Evolutionary conservation across 176 grass and related monocot species (phyloP).

Genomic region (Oryza officinalis): DNA sequence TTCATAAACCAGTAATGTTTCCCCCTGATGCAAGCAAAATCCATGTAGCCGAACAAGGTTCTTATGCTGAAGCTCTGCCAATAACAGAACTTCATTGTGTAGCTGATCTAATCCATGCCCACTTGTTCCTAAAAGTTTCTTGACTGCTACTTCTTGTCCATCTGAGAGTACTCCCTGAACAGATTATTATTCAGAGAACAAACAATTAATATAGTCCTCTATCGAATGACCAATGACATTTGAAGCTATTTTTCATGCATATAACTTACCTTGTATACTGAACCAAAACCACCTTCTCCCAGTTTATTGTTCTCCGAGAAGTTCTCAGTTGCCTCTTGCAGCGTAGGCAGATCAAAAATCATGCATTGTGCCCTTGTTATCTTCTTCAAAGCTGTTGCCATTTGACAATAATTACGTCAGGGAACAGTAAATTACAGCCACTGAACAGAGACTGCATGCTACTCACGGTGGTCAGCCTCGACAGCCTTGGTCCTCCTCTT

Average conservation of each 20-base stretch:
- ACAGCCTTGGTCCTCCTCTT: conserved; percentile 24
- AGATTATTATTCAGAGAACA: background rate
- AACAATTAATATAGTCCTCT: background rate
- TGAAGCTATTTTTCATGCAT: no score
- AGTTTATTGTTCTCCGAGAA: conserved; percentile 49
- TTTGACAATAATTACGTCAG: background rate
- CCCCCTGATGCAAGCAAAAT: conserved; percentile 33
- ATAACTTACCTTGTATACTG: conserved; percentile 45
- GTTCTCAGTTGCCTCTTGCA: conserved; percentile 42
- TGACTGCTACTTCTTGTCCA: conserved; percentile 49
- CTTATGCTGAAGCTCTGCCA: conserved; percentile 50
- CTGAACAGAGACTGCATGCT: background rate
- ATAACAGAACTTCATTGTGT: conserved; percentile 36
- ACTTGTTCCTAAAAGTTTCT: conserved; percentile 33
- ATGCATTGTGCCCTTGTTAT: conserved; percentile 27
- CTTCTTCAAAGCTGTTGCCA: conserved; percentile 19
- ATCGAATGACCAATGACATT: background rate
- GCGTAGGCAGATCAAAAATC: conserved; percentile 39
- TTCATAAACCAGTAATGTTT: conserved; percentile 51
- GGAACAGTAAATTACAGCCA: background rate
- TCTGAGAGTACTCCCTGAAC: conserved; percentile 35
- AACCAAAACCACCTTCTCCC: conserved; percentile 47
- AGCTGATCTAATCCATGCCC: conserved; percentile 35
- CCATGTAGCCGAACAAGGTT: conserved; percentile 54
- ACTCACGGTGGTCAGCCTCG: conserved; percentile 7